Evolutionary conservation across 2,329 filamentous ascomycete genomes (phyloP).

Genomic region (Albifimbria verrucaria): DNA sequence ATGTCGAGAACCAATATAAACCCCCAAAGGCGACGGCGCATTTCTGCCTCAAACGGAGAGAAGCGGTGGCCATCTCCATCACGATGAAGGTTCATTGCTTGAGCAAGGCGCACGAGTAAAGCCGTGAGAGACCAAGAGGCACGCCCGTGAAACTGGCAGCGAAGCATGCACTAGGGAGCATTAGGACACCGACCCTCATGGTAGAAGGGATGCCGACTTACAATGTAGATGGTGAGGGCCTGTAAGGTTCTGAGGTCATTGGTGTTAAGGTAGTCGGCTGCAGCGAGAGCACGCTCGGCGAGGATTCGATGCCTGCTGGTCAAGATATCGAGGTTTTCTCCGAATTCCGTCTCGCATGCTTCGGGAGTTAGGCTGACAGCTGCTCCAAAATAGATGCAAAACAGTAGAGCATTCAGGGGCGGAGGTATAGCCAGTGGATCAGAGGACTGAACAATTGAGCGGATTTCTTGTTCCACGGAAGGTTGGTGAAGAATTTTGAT

Average conservation of each 20-base stretch:
- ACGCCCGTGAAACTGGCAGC: slow-evolving; percentile 31
- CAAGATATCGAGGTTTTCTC: slow-evolving; percentile 30
- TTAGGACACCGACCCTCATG: neutral
- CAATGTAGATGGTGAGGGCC: slow-evolving; percentile 38
- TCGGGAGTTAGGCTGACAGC: slow-evolving; percentile 28
- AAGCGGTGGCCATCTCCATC: slow-evolving; percentile 34
- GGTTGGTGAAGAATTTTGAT: slow-evolving; percentile 44
- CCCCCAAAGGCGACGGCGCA: slow-evolving; percentile 60
- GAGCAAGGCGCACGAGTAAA: slow-evolving; percentile 39
- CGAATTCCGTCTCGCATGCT: slow-evolving; percentile 27
- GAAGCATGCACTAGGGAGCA: slow-evolving; percentile 29
- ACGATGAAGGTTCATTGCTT: slow-evolving; percentile 38
- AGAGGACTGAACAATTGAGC: slow-evolving; percentile 21
- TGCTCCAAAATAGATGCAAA: slow-evolving; percentile 41
- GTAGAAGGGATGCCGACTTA: slow-evolving; percentile 10
- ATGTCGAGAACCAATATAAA: slow-evolving; percentile 61
- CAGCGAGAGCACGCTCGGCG: slow-evolving; percentile 35
- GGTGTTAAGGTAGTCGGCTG: slow-evolving; percentile 40
- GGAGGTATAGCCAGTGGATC: slow-evolving; percentile 13
- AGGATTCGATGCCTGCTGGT: slow-evolving; percentile 26
- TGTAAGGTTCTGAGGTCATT: slow-evolving; percentile 36
- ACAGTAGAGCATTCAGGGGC: slow-evolving; percentile 33
- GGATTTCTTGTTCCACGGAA: slow-evolving; percentile 26
- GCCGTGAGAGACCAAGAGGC: slow-evolving; percentile 39
- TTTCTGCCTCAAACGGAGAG: slow-evolving; percentile 52